Base-by-base conservation (phyloP, 306 rosid genomes). In the Dicorynia guianensis region DNA sequence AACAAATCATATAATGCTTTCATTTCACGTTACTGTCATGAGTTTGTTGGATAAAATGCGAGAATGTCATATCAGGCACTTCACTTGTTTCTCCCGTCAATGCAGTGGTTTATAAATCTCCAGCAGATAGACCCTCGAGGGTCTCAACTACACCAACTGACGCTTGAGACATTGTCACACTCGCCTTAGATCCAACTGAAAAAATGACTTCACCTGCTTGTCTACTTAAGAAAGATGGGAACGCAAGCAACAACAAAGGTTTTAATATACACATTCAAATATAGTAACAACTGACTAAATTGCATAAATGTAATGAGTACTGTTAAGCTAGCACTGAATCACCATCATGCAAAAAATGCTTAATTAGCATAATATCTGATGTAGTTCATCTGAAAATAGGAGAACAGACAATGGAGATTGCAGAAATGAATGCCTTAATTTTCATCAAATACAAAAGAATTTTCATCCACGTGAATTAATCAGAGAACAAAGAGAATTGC, bases 191-290 rank as follows among this genome's bases (percentile, higher is more conserved):
- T 69, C 80, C 48, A 50, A 34, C 44, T 61, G 58, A 76, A 72
- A 52, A 67, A 34, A 67, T 71, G 54, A 19, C 20, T 38, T 78
- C 77, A 87, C 78, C 87, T 83, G 81, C 72, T 79, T 77, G 77
- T 12, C 90, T 88, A 82, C 36, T 84, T 59, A 43, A 55, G 71
- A 79, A 47, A 35, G 48, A 82, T 35, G 57, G 43, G 46, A 73
- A 67, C 20, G 42, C 55, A 65, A 25, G 36, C 33, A 14, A 48
- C 36, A 43, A 48, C 30, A 9, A 55, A 68, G 57, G 55, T 62
- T 48, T 47, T 15, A 20, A 57, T 35, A 34, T 47, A 42, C 34
- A 14, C 4, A 17, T 11, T 1, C 13, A 43, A 4, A 25, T 47
- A 50, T 65, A 36, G 58, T n/a, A 61, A 36, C 8, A 35, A 74